These are phyloP conservation scores for Taphrina communis DNA, from an alignment of 1,139 yeast genomes.

Conservation along the genomic window DNA sequence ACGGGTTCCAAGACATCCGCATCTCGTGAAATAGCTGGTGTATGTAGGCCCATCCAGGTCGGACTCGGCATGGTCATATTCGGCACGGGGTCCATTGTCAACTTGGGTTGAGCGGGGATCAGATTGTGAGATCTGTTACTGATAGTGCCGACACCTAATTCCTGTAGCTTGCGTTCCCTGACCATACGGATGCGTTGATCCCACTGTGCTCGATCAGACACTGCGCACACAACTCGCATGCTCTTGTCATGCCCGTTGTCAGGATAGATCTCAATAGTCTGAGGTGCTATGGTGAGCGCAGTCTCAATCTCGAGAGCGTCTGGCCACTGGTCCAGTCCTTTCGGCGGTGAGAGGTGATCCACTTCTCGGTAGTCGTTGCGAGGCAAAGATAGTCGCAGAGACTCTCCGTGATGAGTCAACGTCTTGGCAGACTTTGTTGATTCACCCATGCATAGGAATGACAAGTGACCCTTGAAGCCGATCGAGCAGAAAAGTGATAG, in stretches of 20 bases:
- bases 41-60: slow-evolving; percentile 29
- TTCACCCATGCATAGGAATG: slow-evolving; percentile 22
- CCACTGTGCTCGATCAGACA: slow-evolving; percentile 37
- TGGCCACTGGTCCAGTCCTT: slow-evolving; percentile 7
- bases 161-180: slow-evolving; percentile 26
- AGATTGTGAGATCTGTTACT: slow-evolving; percentile 10
- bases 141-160: slow-evolving; percentile 24
- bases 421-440: slow-evolving; percentile 10
- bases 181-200: slow-evolving; percentile 23
- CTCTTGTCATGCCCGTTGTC: slow-evolving; percentile 33
- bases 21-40: slow-evolving; percentile 31
- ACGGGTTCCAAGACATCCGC: not conserved
- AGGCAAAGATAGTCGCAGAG: slow-evolving; percentile 18
- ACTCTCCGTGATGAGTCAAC: slow-evolving; percentile 16
- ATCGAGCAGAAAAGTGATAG: not conserved
- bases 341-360: not conserved
- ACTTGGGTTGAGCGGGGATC: not conserved
- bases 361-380: slow-evolving; percentile 18
- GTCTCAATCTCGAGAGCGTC: slow-evolving; percentile 16
- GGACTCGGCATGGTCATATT: not conserved
- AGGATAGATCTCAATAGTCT: slow-evolving; percentile 21
- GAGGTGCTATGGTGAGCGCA: not conserved
- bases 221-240: slow-evolving; percentile 39
- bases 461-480: no score
- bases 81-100: not conserved